phyloP scores from a whole-genome alignment of 192 early-diverging fungal species.

The Phycomyces blakesleeanus region DNA sequence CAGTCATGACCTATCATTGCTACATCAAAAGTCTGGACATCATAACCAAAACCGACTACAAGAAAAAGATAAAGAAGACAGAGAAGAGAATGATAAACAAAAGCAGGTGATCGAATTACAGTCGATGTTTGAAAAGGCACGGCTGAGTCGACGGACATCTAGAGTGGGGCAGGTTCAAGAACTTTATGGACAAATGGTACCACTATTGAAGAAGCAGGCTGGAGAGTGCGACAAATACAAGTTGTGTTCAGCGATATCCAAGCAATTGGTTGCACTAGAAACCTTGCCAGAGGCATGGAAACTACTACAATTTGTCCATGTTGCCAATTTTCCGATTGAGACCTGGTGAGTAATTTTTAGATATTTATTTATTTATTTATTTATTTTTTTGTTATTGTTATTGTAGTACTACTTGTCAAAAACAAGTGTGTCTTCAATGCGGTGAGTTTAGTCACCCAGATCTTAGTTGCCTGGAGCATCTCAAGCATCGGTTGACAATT shows the following conservation, averaged over 20 bases:
- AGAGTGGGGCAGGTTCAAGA: constrained; percentile 22
- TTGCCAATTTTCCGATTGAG: constrained; percentile 48
- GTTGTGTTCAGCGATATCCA: constrained; percentile 27
- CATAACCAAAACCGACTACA: too few relatives aligned
- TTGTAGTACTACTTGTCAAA: constrained; percentile 36
- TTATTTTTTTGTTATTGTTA: too few relatives aligned
- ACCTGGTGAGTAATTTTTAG: constrained; percentile 41
- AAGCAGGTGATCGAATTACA: not conserved
- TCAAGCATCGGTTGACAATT: constrained; percentile 29
- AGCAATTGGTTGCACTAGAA: constrained; percentile 44
- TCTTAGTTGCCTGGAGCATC: constrained; percentile 38
- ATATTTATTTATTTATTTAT: too few relatives aligned
- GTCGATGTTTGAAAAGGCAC: constrained; percentile 5
- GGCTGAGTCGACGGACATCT: constrained; percentile 11
- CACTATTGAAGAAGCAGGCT: constrained; percentile 13
- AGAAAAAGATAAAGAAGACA: too few relatives aligned
- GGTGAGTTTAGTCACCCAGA: constrained; percentile 41
- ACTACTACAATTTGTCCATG: constrained; percentile 53
- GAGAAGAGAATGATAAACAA: too few relatives aligned
- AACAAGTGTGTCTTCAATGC: constrained; percentile 49
- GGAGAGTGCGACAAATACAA: constrained; percentile 10
- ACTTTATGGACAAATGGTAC: constrained; percentile 20
- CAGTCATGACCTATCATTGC: not conserved
- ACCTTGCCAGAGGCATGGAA: constrained; percentile 52
- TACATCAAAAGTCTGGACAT: too few relatives aligned